Percentiles rank a stretch among this genome's conserved stretches.
phyloP scores from a whole-genome alignment of 768 basidiomycete species.

The Leucocoprinus sp. region DNA sequence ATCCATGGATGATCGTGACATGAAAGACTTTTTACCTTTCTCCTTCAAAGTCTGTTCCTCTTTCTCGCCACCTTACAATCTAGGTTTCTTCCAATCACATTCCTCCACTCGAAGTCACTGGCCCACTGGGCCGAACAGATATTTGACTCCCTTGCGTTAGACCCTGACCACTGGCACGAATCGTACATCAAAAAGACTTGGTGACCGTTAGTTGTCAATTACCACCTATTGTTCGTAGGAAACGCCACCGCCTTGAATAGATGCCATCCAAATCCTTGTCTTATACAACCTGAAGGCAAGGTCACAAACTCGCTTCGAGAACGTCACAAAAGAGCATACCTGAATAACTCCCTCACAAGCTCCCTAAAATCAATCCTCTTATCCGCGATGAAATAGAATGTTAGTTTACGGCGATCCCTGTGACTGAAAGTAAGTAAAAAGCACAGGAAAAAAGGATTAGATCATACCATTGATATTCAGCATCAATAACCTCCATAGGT shows the following conservation, averaged over 20 bases:
- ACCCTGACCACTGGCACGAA: too few relatives aligned
- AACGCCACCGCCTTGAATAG: conserved; percentile 46
- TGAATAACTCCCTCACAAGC: conserved; percentile 89
- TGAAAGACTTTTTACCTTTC: not conserved
- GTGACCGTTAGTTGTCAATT: not conserved
- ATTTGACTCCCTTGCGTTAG: too few relatives aligned
- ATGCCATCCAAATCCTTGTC: conserved; percentile 94
- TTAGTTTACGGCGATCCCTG: conserved; percentile 96
- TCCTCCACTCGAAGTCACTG: too few relatives aligned
- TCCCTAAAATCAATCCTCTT: conserved; percentile 95
- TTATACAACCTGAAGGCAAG: conserved; percentile 65
- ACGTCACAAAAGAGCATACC: conserved; percentile 35
- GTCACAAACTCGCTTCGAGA: not conserved
- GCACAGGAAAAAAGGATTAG: conserved; percentile 8
- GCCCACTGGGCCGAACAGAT: too few relatives aligned
- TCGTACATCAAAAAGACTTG: too few relatives aligned
- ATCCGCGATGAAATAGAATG: conserved; percentile 96
- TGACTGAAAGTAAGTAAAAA: not conserved
- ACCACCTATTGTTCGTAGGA: conserved; percentile 28
- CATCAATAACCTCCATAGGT: conserved; percentile 98
- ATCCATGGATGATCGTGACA: too few relatives aligned
- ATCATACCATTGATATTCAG: conserved; percentile 96
- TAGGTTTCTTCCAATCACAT: too few relatives aligned
- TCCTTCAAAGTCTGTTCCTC: too few relatives aligned
- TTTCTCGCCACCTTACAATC: too few relatives aligned